These are phyloP conservation scores for Metarhizium guizhouense DNA, from an alignment of 2,329 filamentous ascomycete species.

Conservation along the genomic window DNA sequence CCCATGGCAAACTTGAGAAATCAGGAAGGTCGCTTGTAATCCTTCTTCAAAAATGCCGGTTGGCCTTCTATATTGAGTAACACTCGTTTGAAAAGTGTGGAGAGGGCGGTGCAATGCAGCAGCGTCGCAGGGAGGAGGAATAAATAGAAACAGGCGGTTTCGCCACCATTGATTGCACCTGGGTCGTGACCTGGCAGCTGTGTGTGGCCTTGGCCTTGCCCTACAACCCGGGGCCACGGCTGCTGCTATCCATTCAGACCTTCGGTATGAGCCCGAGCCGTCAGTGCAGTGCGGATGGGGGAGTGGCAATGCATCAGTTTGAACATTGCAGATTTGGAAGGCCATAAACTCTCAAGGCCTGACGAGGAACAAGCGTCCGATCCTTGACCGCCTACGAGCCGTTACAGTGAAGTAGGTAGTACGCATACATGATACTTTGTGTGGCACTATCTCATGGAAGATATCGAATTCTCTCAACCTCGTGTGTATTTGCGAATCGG, in stretches of 20 bases:
- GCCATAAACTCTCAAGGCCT: no score
- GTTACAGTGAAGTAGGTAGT: not conserved
- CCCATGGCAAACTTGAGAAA: not conserved
- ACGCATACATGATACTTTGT: no score
- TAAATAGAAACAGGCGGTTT: not conserved
- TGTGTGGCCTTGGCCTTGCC: not conserved
- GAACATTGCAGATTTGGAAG: no score
- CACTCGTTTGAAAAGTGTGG: not conserved
- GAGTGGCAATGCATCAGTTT: no score
- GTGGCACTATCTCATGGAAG: no score
- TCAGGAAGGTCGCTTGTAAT: not conserved
- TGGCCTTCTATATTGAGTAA: not conserved
- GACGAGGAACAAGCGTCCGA: not conserved
- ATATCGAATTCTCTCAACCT: not conserved
- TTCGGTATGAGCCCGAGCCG: not conserved
- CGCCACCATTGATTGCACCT: not conserved
- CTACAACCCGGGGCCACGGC: no score
- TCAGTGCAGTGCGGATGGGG: not conserved
- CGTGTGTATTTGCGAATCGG: slow-evolving; percentile 5
- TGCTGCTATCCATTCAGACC: no score
- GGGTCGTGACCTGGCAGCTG: not conserved
- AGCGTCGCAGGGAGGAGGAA: not conserved
- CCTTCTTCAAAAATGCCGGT: not conserved
- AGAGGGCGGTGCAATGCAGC: not conserved
- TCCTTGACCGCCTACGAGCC: not conserved